Evolutionary conservation across 2,329 filamentous ascomycete species (phyloP), one percentile per base, ranked within the genome.

Genomic region (Chaetomium sp.): DNA sequence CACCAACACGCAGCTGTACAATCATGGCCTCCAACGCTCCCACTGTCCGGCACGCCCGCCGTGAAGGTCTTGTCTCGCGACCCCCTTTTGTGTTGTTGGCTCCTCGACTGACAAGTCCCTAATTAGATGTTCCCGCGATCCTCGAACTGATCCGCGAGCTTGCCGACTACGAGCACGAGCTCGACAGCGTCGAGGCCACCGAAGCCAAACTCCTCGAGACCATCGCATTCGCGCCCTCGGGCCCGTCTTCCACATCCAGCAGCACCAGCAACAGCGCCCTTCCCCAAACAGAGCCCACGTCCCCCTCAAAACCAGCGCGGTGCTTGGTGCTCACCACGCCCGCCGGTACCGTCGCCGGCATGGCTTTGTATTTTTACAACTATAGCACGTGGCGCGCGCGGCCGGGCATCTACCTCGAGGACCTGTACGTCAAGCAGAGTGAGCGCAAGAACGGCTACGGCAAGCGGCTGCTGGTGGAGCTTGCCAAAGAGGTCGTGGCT

Each of bases 311-410:
- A n/a, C 91, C 89, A 33, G 90, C 93, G 21, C 90, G 92, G 67
- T 94, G 91, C 57, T 82, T 96, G 38, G 78, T 96, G 10, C 78
- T 94, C 62, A 82, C 82, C 70, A 78, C 83, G 25, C 78, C 81
- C 12, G 76, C 79, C 6, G 77, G 80, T 12, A 74, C 78, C 47
- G 76, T 76, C 0, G 90, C 87, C 0, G 92, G 90, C 56, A 92
- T 97, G 85, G 93, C 93, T 1, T 79, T 97, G 49, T 97, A 93
- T 80, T 98, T 96, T 77, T 93, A 94, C 82, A 98, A 94, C 79
- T 98, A 97, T 79, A 92, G 89, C 74, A 97, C 94, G 0, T 98
- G 95, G 95, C 86, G 90, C 9, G 86, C 90, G n/a, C 86, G 85
- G 54, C 87, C 93, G 0, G 94, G 94, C 2, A 90, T 99, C 73